Base-by-base conservation (phyloP, 768 basidiomycete genomes). In the Pulveroboletus frians region DNA sequence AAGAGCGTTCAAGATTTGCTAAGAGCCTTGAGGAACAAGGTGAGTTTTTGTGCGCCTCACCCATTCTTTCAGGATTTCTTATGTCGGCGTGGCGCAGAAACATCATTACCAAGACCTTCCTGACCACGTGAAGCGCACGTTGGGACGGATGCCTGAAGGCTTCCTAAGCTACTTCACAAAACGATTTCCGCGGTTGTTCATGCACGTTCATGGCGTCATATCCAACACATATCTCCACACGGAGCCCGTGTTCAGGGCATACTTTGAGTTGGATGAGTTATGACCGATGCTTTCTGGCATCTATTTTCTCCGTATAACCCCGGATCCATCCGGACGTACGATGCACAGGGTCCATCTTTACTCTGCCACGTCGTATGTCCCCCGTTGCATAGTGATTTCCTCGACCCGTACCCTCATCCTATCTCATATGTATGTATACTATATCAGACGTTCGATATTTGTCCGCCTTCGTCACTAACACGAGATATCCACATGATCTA, bases 51-150 rank as follows among this genome's bases (percentile, higher is more conserved):
- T 13, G 21, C 42, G 32, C 44, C 31, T 11, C 20, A 27, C 30
- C 3, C 43, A 27, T 40, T 5, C 11, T 31, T 36, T 31, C 39
- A 14, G 5, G 32, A 18, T 1, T 55, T 11, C 50, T 62, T 41
- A 67, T 40, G 31, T 44, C 9, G 20, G 10, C 48, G 10, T 31
- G 53, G n/a, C n/a, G 18, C 59, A 94, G 93, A 95, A 93, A 88
- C 88, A 97, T 55, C 94, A 97, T 63, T 96, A 95, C 63, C 95
- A 97, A 70, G 96, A 99, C 69, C 71, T 99, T 10, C 95, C 95
- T 2, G 91, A 92, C 55, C 82, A 86, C 56, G 90, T 92, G 46
- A 93, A 90, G 62, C 81, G 86, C 36, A 83, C 88, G 69, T 75
- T 98, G 9, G 94, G 95, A 5, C 76, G 87, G 11, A 85, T 98